Evolutionary conservation across 148 eudicot genomes (phyloP).

Genomic region (Rhododendron ovatum): DNA sequence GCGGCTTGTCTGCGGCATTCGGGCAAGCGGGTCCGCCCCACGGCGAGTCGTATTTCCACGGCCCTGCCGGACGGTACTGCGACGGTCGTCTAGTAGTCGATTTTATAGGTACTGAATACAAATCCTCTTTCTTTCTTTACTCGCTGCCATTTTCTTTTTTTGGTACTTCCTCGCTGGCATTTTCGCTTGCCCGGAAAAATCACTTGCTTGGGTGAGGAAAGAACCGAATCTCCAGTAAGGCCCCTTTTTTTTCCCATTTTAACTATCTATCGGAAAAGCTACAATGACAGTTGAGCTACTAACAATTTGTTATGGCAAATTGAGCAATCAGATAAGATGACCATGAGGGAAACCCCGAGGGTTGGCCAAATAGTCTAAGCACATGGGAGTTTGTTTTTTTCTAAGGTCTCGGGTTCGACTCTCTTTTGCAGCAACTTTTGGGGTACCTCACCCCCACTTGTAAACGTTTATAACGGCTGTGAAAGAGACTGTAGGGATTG

Average conservation of each 20-base stretch:
- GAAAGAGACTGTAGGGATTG: too few species aligned
- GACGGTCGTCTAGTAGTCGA: constrained; percentile 81
- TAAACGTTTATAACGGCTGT: too few species aligned
- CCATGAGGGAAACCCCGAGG: too few species aligned
- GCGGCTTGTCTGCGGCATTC: constrained; percentile 80
- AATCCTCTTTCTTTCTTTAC: neutral
- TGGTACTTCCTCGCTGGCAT: neutral
- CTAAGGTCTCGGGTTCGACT: too few species aligned
- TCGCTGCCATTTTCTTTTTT: neutral
- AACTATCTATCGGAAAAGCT: neutral
- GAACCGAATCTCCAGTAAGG: neutral
- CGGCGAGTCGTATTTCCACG: constrained; percentile 63
- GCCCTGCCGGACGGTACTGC: constrained; percentile 61
- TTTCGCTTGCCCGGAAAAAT: neutral
- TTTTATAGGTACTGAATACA: constrained; percentile 51
- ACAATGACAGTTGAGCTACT: neutral
- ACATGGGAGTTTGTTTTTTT: too few species aligned
- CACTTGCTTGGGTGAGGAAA: neutral
- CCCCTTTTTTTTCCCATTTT: neutral
- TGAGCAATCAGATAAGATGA: neutral
- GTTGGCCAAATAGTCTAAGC: too few species aligned
- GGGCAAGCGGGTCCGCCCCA: constrained; percentile 66
- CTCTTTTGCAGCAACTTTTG: too few species aligned
- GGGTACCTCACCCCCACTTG: too few species aligned
- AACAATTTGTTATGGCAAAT: neutral